phyloP scores from a whole-genome alignment of 768 basidiomycete species.

The Melanogaster broomeanus region DNA sequence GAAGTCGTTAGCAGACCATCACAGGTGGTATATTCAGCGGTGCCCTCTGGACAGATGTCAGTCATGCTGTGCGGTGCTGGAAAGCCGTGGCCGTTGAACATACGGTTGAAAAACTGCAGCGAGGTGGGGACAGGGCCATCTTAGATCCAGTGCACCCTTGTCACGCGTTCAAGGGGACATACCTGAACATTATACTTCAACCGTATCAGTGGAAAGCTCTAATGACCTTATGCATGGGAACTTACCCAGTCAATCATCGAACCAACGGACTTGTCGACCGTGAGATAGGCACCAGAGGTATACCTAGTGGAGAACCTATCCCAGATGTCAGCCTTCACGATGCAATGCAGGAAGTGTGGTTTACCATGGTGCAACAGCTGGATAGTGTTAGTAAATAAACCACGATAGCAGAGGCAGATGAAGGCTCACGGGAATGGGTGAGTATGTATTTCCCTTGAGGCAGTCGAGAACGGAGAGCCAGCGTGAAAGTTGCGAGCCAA shows the following conservation, averaged over 20 bases:
- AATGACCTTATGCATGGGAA: not conserved
- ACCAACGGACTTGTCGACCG: constrained; percentile 39
- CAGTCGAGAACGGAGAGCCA: constrained; percentile 29
- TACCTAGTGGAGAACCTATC: constrained; percentile 35
- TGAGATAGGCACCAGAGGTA: constrained; percentile 43
- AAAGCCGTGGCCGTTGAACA: not conserved
- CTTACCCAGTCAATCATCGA: constrained; percentile 46
- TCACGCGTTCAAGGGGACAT: not conserved
- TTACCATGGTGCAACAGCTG: constrained; percentile 47
- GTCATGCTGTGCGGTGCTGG: not conserved
- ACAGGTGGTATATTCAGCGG: constrained; percentile 38
- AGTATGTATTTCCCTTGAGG: constrained; percentile 35
- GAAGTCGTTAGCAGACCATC: constrained; percentile 39
- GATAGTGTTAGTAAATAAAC: not conserved
- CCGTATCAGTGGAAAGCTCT: not conserved
- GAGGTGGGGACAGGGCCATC: too few species aligned
- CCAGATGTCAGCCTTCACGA: too few species aligned
- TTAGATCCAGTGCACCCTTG: not conserved
- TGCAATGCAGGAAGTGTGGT: too few species aligned
- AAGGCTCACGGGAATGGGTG: constrained; percentile 37
- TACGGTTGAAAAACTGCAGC: constrained; percentile 23
- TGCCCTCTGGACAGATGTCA: constrained; percentile 31
- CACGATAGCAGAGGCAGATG: not conserved
- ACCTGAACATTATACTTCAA: constrained; percentile 47
- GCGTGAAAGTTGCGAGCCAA: constrained; percentile 36